Percentiles rank a stretch among this genome's conserved stretches.
Evolutionary conservation across 257 asterid species (phyloP).

Genomic region (Solanum bulbocastanum): DNA sequence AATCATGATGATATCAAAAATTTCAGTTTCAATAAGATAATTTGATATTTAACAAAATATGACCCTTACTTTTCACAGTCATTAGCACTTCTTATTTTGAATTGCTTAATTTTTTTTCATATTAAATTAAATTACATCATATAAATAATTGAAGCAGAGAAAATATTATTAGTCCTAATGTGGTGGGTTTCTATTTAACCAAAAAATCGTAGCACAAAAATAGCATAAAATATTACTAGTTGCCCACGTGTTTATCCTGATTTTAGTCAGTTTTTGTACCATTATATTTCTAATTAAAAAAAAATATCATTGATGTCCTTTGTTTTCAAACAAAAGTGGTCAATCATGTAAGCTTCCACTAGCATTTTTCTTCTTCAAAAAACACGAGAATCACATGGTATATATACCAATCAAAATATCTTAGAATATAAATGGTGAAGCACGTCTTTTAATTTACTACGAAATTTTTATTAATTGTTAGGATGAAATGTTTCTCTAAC

Average conservation of each 20-base stretch:
- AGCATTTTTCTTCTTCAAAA: not conserved
- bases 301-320: not conserved
- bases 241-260: not conserved
- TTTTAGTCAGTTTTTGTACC: not conserved
- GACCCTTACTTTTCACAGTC: not conserved
- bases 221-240: too few species aligned
- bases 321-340: not conserved
- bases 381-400: not conserved
- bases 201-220: not conserved
- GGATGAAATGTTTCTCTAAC: too few species aligned
- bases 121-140: too few species aligned
- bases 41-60: not conserved
- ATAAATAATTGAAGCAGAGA: too few species aligned
- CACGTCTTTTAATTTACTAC: not conserved
- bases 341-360: not conserved
- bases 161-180: too few species aligned
- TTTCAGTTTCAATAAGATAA: not conserved
- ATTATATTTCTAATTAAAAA: not conserved
- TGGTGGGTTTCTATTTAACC: not conserved
- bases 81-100: too few species aligned
- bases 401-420: not conserved
- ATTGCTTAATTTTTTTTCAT: too few species aligned
- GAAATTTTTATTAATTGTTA: too few species aligned
- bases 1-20: not conserved
- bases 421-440: not conserved